Conservation (phyloP, 164 flowering plant species). For the Umbellularia californica region DNA sequence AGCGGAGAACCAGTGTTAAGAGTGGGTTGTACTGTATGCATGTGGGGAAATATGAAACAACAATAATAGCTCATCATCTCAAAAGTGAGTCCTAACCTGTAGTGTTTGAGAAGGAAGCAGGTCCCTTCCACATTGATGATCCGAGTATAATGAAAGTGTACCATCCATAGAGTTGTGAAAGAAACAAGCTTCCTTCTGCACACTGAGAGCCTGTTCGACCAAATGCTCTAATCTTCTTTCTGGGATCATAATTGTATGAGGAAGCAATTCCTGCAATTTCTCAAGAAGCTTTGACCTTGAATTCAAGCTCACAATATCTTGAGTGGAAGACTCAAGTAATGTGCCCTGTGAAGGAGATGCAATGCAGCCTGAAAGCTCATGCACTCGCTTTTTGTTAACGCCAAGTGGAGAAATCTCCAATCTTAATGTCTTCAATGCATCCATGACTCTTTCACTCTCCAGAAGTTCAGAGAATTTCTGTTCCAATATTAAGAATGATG, state of each 20-base stretch:
- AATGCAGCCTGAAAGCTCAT: slow-evolving; percentile 57
- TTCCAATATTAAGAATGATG: slow-evolving; percentile 70
- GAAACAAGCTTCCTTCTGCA: slow-evolving; percentile 65
- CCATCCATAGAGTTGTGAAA: slow-evolving; percentile 68
- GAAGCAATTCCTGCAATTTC: slow-evolving; percentile 64
- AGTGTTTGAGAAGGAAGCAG: slow-evolving; percentile 70
- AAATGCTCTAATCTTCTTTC: slow-evolving; percentile 73
- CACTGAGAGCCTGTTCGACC: slow-evolving; percentile 72
- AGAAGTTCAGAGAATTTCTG: slow-evolving; percentile 73
- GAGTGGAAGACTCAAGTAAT: slow-evolving; percentile 26
- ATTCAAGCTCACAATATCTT: slow-evolving; percentile 23
- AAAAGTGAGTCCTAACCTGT: slow-evolving; percentile 43
- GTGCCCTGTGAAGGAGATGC: slow-evolving; percentile 35
- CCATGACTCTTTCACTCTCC: slow-evolving; percentile 39
- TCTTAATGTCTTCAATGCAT: slow-evolving; percentile 64
- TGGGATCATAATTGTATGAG: slow-evolving; percentile 59
- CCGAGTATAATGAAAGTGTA: slow-evolving; percentile 65
- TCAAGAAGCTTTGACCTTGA: slow-evolving; percentile 49
- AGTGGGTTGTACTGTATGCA: no score
- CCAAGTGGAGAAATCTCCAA: slow-evolving; percentile 68
- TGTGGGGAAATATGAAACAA: background rate
- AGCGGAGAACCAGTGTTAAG: no score
- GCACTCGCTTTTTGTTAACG: slow-evolving; percentile 43
- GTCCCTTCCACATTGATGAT: slow-evolving; percentile 79
- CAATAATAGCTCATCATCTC: background rate